These are phyloP conservation scores for Sugiyamaella paludigena DNA, from an alignment of 1,139 yeast species.

Conservation along the genomic window DNA sequence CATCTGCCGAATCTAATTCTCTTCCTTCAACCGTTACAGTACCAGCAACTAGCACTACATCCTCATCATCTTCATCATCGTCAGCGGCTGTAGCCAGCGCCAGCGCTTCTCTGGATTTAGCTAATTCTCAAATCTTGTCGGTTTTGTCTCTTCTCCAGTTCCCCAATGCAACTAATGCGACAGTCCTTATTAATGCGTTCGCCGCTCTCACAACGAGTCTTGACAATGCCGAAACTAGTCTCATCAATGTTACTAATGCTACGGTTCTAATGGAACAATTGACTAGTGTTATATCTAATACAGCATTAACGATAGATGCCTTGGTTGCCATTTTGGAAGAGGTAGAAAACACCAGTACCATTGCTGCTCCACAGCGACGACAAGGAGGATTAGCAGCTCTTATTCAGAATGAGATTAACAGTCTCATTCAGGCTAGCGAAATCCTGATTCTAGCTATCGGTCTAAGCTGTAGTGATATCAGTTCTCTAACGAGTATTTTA, in stretches of 20 bases:
- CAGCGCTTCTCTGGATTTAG: no score
- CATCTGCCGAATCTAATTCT: no score
- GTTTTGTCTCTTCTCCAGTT: no score
- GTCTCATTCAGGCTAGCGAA: not conserved
- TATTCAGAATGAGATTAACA: conserved; percentile 1
- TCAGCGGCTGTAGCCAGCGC: no score
- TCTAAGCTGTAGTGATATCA: conserved; percentile 8
- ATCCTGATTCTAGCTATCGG: not conserved
- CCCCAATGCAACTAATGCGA: no score
- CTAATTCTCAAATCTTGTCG: no score
- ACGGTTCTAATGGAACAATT: conserved; percentile 5
- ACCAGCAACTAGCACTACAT: no score
- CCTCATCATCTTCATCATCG: no score
- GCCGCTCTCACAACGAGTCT: conserved; percentile 12
- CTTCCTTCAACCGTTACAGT: no score
- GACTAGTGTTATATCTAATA: not conserved
- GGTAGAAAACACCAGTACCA: no score
- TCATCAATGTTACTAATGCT: no score
- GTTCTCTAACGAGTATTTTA: conserved; percentile 17
- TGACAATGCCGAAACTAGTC: conserved; percentile 14
- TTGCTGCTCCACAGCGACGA: no score
- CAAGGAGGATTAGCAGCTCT: not conserved
- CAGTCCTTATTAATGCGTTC: conserved; percentile 15
- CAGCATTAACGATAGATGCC: not conserved
- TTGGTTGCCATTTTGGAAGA: conserved; percentile 5